Percentiles rank a stretch among this genome's conserved stretches.
These are phyloP conservation scores for Aethionema arabicum DNA, from an alignment of 345 rosid species.

Conservation along the genomic window DNA sequence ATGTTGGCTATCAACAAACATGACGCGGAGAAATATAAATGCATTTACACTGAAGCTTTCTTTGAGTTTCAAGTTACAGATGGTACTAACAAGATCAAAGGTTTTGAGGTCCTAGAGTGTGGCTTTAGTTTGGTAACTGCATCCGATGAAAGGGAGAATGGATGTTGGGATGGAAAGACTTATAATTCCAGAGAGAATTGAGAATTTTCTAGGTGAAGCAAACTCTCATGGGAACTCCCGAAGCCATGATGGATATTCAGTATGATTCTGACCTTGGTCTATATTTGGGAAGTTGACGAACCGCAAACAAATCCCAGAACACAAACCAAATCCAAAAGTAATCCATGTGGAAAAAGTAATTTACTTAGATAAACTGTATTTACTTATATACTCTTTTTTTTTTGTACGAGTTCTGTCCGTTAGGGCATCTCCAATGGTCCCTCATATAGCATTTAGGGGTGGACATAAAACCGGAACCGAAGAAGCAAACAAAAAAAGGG, in stretches of 20 bases:
- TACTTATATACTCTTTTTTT: too few species aligned
- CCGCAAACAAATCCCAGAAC: too few species aligned
- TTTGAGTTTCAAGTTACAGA: background rate
- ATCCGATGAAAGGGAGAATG: background rate
- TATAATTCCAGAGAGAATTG: background rate
- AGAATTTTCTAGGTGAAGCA: background rate
- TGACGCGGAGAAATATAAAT: background rate
- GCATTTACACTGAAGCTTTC: background rate
- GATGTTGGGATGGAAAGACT: slow-evolving; percentile 3
- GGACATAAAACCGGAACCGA: too few species aligned
- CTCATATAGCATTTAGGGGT: too few species aligned
- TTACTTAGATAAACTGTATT: too few species aligned
- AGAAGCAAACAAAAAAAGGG: too few species aligned
- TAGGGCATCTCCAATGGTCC: too few species aligned
- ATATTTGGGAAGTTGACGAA: background rate
- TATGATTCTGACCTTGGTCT: background rate
- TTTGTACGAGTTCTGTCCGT: too few species aligned
- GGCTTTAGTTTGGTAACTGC: background rate
- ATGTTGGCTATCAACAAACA: background rate
- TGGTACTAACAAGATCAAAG: background rate
- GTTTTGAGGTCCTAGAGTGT: background rate
- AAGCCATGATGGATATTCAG: slow-evolving; percentile 4
- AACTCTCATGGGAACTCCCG: background rate
- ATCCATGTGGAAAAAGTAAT: too few species aligned
- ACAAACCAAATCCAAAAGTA: too few species aligned